phyloP scores from a whole-genome alignment of 1,139 yeast species.

The Suhomyces bribrorum region DNA sequence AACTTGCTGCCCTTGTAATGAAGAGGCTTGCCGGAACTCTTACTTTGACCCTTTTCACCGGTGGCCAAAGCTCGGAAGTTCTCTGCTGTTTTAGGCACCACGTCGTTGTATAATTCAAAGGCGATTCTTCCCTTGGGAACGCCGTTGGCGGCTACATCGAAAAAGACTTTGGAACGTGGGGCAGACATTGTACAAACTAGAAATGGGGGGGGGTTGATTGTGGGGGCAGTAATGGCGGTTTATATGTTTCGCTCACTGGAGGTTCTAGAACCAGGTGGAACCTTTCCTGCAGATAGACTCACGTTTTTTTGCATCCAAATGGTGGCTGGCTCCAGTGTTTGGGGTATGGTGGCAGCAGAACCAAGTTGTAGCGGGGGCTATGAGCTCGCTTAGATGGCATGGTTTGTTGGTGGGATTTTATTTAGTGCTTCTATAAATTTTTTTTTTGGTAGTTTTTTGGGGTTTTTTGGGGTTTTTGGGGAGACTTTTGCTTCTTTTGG shows the following conservation, averaged over 20 bases:
- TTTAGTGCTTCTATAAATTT: too few relatives aligned
- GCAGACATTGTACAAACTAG: conserved; percentile 1
- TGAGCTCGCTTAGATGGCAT: too few relatives aligned
- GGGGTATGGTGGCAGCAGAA: too few relatives aligned
- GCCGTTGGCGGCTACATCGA: conserved; percentile 73
- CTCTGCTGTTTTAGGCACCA: conserved; percentile 91
- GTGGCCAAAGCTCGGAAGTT: conserved; percentile 90
- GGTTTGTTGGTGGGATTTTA: too few relatives aligned
- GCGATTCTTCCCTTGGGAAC: conserved; percentile 69
- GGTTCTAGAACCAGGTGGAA: conserved; percentile 9
- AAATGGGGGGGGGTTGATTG: too few relatives aligned
- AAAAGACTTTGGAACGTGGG: conserved; percentile 53
- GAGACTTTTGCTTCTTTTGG: too few relatives aligned
- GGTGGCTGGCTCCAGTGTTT: too few relatives aligned
- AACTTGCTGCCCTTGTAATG: conserved; percentile 77
- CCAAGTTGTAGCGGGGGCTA: too few relatives aligned
- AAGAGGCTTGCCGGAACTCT: conserved; percentile 60
- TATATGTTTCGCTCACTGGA: not conserved
- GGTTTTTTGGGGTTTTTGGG: too few relatives aligned
- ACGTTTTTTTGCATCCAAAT: not conserved
- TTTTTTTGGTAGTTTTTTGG: too few relatives aligned
- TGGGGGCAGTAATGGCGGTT: not conserved
- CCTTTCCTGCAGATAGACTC: conserved; percentile 7
- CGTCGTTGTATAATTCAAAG: conserved; percentile 73
- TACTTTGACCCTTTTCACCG: conserved; percentile 78